phyloP scores from a whole-genome alignment of 2,329 filamentous ascomycete genomes.

The Diaporthe capsici region DNA sequence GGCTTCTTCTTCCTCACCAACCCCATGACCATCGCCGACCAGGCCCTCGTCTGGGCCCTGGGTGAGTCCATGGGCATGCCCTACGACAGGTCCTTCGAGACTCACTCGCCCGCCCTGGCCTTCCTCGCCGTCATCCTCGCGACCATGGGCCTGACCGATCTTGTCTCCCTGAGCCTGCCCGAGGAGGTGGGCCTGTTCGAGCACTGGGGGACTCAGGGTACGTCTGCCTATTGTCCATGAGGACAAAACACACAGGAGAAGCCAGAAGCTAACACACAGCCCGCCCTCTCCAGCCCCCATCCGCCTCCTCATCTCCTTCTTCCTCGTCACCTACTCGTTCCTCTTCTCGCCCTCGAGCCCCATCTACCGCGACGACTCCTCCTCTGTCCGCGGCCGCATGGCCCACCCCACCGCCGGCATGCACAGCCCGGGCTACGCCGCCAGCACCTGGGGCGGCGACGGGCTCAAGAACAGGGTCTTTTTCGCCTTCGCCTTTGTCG shows the following conservation, averaged over 20 bases:
- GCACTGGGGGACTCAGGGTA: slow-evolving; percentile 77
- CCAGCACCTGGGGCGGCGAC: slow-evolving; percentile 69
- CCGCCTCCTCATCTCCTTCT: slow-evolving; percentile 75
- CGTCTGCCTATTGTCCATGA: slow-evolving; percentile 42
- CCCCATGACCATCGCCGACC: slow-evolving; percentile 80
- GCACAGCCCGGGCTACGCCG: slow-evolving; percentile 54
- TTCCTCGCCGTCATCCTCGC: slow-evolving; percentile 79
- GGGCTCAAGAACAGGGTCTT: slow-evolving; percentile 86
- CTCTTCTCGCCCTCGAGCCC: slow-evolving; percentile 68
- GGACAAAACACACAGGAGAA: background rate
- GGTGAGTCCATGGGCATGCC: slow-evolving; percentile 88
- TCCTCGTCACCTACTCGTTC: slow-evolving; percentile 75
- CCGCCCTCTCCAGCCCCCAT: slow-evolving; percentile 64
- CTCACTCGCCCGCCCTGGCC: slow-evolving; percentile 78
- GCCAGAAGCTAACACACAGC: slow-evolving; percentile 45
- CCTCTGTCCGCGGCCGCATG: slow-evolving; percentile 49
- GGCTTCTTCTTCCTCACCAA: slow-evolving; percentile 86
- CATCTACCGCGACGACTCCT: slow-evolving; percentile 57
- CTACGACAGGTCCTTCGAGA: slow-evolving; percentile 75
- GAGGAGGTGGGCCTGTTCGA: slow-evolving; percentile 75
- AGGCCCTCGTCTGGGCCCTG: slow-evolving; percentile 84
- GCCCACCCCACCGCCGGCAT: slow-evolving; percentile 52
- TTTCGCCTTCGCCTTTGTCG: slow-evolving; percentile 87
- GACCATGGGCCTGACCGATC: slow-evolving; percentile 72
- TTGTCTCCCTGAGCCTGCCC: slow-evolving; percentile 76